phyloP scores from a whole-genome alignment of 2,329 filamentous ascomycete species.

The Teratosphaeria zuluensis region DNA sequence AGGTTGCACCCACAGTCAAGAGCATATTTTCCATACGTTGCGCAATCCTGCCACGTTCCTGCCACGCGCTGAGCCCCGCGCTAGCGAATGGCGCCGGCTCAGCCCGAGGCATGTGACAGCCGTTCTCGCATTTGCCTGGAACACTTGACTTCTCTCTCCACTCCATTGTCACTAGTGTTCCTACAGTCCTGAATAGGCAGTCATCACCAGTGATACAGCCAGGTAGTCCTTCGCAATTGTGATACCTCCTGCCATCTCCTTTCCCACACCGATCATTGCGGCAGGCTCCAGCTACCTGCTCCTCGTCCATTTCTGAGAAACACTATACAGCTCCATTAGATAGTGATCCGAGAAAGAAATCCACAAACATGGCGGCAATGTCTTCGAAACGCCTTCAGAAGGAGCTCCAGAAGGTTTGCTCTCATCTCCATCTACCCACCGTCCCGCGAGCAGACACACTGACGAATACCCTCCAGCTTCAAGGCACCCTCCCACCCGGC shows the following conservation, averaged over 20 bases:
- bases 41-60: background rate
- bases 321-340: background rate
- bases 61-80: background rate
- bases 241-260: too few relatives aligned
- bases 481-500: constrained; percentile 49
- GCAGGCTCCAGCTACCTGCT: background rate
- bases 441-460: background rate
- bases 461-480: constrained; percentile 34
- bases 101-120: background rate
- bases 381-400: constrained; percentile 34
- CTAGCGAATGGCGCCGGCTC: background rate
- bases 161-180: background rate
- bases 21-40: background rate
- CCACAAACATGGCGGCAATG: constrained; percentile 22
- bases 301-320: too few relatives aligned
- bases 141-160: background rate
- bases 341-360: background rate
- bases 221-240: too few relatives aligned
- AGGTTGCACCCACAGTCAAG: too few relatives aligned
- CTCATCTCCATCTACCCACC: background rate
- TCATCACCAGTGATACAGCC: too few relatives aligned
- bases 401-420: constrained; percentile 46
- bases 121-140: background rate
- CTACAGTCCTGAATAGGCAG: too few relatives aligned
- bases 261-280: background rate